Base-by-base conservation (phyloP, 331 rosid genomes). In the Malus hybrid region DNA sequence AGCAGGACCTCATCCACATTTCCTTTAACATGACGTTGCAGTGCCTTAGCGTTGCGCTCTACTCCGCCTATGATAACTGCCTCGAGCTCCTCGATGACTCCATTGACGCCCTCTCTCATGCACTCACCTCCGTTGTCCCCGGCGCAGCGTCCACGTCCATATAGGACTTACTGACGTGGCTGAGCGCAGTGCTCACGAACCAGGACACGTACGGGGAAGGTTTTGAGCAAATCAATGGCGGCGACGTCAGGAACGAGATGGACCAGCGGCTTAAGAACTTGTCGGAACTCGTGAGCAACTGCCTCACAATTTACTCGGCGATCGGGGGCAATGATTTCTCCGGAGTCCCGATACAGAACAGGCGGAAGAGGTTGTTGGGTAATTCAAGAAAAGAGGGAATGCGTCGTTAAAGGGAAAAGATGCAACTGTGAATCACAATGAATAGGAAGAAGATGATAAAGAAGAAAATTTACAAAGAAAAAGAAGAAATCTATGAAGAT, bases 181-280 rank as follows among this genome's bases (percentile, higher is more conserved):
- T 95, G 7, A 92, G 97, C 67, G 86, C 97, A 0, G 91, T 97
- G 0, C 86, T 95, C n/a, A 95, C 99, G 0, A 90, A 90, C 71
- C 93, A 92, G 46, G 99, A 95, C 89, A 95, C 99, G 22, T 95
- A 97, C 48, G 24, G 79, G 3, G 97, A 88, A 54, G 97, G 99
- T 0, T 82, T 95, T 34, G 65, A 50, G 1, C 93, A 85, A 57
- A 39, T 83, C 2, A 55, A 39, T 12, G 46, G 73, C 60, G 99
- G 95, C 19, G 3, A 54, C 3, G 88, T 90, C 3, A 92, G 85
- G 77, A 69, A 83, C 22, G 83, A 86, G 69, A 79, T 92, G 88
- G 64, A 55, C 0, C 67, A 19, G 48, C 84, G 70, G 27, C 61
- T 92, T 42, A 83, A 48, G 79, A 90, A 91, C 80, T 57, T 91